Percentiles rank a stretch among this genome's conserved stretches.
These are phyloP conservation scores for Earliella scabrosa DNA, from an alignment of 1,284 basidiomycete species.

Conservation along the genomic window DNA sequence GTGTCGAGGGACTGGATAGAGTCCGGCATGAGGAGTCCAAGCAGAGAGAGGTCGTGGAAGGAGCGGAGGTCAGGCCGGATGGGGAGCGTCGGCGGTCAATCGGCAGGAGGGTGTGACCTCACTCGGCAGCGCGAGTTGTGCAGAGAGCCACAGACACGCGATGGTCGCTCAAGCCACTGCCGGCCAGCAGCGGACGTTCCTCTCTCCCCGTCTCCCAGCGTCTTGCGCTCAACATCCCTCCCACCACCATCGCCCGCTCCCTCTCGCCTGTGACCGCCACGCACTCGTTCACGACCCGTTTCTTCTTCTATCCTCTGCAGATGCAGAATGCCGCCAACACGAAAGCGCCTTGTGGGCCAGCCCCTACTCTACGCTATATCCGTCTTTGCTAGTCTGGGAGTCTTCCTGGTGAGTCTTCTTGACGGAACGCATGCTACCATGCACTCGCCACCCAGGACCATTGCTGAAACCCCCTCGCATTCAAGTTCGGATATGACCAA, in stretches of 20 bases:
- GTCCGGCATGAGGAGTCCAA: constrained; percentile 38
- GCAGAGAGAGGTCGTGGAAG: neutral
- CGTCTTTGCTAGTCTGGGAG: constrained; percentile 85
- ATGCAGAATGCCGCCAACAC: constrained; percentile 35
- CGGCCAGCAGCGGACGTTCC: neutral
- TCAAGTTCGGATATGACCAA: constrained; percentile 91
- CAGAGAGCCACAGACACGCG: constrained; percentile 20
- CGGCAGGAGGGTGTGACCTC: constrained; percentile 19
- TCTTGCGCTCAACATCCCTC: constrained; percentile 2
- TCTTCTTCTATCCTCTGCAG: constrained; percentile 21
- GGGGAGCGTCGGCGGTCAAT: constrained; percentile 1
- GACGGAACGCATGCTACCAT: neutral
- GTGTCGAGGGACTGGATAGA: constrained; percentile 51
- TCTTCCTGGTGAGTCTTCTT: constrained; percentile 71
- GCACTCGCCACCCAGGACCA: neutral
- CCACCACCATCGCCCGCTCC: constrained; percentile 1
- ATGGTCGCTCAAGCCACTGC: constrained; percentile 5
- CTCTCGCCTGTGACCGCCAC: constrained; percentile 10
- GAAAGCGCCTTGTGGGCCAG: constrained; percentile 73
- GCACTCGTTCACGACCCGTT: constrained; percentile 4
- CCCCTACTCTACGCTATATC: constrained; percentile 83
- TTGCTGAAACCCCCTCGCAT: constrained; percentile 21
- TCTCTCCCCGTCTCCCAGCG: constrained; percentile 5
- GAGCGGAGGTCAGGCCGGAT: neutral
- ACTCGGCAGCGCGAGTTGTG: constrained; percentile 8